Evolutionary conservation across 2,329 filamentous ascomycete genomes (phyloP), one percentile per base, ranked within the genome.

Genomic region (Xylaria sp.): DNA sequence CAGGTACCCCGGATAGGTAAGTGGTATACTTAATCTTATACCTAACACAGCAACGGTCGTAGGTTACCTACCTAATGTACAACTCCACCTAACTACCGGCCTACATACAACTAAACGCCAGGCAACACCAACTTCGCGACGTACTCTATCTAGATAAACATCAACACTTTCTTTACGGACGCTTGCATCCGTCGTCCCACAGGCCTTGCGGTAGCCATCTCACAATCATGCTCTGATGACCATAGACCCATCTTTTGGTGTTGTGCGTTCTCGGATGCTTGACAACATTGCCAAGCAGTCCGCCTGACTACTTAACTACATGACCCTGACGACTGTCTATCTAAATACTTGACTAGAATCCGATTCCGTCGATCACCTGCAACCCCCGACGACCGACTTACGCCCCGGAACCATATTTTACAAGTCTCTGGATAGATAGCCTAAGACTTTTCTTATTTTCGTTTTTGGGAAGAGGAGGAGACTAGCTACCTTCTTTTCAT

Each of bases 351-450:
- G 48, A 24, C 21, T 53, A 53, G 50, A 53, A 32, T 39, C 34
- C 30, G 50, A 63, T 24, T 50, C 60, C 55, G 61, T 63, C 55
- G 48, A 68, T 61, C 65, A 59, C 62, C 55, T 48, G 58, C 55
- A 48, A 11, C 36, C 32, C 45, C 50, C 45, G n/a, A 30, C 55
- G 34, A 54, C 47, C 24, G 17, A 56, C 56, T 17, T 48, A n/a
- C 36, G 17, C 45, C 39, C 21, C 21, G 24, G 55, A 48, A 48
- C 45, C 24, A n/a, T 61, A 42, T 19, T 39, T 51, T 8, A 24
- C 36, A 36, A 36, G 45, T 14, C 11, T 19, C 58, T 61, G 14
- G 32, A 42, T 42, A 32, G 45, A 19, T 19, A 55, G 11, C 3
- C 53, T 1, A 36, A 3, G 34, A 36, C 34, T 36, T 36, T 36